Conservation (phyloP, 345 rosid genomes). For the Gossypium mustelinum region DNA sequence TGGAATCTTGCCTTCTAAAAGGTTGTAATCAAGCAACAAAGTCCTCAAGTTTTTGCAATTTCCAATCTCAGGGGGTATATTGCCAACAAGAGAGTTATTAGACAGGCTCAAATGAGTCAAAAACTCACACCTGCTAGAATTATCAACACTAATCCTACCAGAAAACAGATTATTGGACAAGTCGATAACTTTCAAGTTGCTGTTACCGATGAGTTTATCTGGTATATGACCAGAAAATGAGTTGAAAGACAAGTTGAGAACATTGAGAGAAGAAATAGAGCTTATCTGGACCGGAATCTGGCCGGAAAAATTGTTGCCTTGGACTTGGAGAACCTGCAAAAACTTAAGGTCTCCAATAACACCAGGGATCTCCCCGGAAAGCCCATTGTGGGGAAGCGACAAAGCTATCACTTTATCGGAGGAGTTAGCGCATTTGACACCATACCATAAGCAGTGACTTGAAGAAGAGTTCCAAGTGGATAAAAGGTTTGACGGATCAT, state of each 20-base stretch:
- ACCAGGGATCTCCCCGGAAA: conserved; percentile 52
- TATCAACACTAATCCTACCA: conserved; percentile 30
- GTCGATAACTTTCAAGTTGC: conserved; percentile 37
- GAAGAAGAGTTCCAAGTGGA: conserved; percentile 36
- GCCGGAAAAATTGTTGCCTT: conserved; percentile 59
- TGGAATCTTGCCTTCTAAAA: conserved; percentile 50
- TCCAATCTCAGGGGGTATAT: conserved; percentile 48
- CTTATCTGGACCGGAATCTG: conserved; percentile 41
- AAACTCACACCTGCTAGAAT: conserved; percentile 27
- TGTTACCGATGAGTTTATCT: conserved; percentile 35
- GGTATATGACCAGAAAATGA: conserved; percentile 45
- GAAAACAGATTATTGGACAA: conserved; percentile 47
- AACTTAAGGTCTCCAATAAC: conserved; percentile 32
- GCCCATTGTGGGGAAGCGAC: conserved; percentile 33
- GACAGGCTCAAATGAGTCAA: conserved; percentile 51
- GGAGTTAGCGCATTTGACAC: conserved; percentile 36
- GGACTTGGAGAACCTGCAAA: conserved; percentile 51
- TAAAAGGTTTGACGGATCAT: conserved; percentile 38
- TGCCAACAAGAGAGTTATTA: conserved; percentile 36
- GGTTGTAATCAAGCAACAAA: conserved; percentile 53
- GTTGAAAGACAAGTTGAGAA: conserved; percentile 54
- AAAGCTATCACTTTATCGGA: conserved; percentile 37
- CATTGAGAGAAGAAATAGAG: conserved; percentile 25
- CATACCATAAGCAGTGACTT: conserved; percentile 45
- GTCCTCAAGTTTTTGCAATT: conserved; percentile 41